Evolutionary conservation across 306 rosid species (phyloP).

Genomic region (Phaseolus lunatus): DNA sequence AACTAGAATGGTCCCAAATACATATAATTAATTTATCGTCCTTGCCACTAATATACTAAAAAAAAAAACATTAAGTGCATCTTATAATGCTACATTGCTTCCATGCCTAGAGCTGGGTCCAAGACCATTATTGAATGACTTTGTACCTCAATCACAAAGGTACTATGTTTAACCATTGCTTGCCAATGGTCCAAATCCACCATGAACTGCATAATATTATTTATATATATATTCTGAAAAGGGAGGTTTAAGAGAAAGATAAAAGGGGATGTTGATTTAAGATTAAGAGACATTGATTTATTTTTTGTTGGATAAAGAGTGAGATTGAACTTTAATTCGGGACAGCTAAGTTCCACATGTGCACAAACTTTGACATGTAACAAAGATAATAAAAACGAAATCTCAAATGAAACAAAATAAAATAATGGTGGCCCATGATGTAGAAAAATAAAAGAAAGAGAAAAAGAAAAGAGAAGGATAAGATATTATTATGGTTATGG

Average conservation of each 20-base stretch:
- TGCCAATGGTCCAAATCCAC: slow-evolving; percentile 14
- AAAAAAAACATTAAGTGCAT: slow-evolving; percentile 23
- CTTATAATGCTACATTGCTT: slow-evolving; percentile 12
- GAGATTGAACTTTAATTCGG: not conserved
- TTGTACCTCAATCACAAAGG: slow-evolving; percentile 8
- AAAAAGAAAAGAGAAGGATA: not conserved
- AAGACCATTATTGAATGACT: slow-evolving; percentile 7
- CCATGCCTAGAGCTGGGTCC: slow-evolving; percentile 13
- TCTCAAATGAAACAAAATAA: slow-evolving; percentile 1
- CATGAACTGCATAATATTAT: not conserved
- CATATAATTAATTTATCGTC: slow-evolving; percentile 46
- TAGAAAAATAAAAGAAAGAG: not conserved
- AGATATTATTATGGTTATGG: not conserved
- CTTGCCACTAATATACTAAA: slow-evolving; percentile 37
- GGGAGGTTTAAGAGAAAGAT: not conserved
- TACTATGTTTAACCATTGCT: slow-evolving; percentile 11
- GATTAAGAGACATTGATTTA: not conserved
- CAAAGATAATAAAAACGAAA: not conserved
- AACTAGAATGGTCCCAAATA: slow-evolving; percentile 52
- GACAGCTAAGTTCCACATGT: slow-evolving; percentile 18
- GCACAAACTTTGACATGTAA: not conserved
- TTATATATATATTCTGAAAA: not conserved
- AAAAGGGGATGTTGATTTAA: not conserved
- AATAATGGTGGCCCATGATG: not conserved
- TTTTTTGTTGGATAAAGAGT: not conserved